Evolutionary conservation across 2,329 filamentous ascomycete genomes (phyloP), one percentile per base, ranked within the genome.

Genomic region (Colletotrichum neosansevieriae): DNA sequence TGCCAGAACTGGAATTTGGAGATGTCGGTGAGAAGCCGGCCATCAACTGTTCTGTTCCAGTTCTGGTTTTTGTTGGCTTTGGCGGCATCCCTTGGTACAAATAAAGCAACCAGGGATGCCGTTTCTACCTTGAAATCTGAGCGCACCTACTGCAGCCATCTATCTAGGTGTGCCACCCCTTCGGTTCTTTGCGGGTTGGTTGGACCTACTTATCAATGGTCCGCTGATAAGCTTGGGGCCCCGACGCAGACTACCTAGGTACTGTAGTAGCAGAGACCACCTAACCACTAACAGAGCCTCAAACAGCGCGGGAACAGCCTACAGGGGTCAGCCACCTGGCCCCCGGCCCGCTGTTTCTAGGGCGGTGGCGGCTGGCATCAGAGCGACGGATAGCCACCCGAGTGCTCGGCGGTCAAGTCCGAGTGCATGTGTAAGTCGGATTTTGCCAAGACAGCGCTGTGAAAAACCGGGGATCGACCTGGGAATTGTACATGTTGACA

Each of bases 151-250:
- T 11, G 29, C 15, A 51, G 13, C 15, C 21, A 11, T 29, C 29
- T 29, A 11, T 29, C 29, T 29, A 24, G 21, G 21, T 34, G 13
- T 9, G 12, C 21, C 45, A 50, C 49, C 15, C 47, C 49, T 45
- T 47, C 57, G 62, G 56, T 61, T 60, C 42, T 45, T 50, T 63
- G 32, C 60, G 40, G 51, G 19, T 36, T 63, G 51, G 19, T 36
- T 63, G 61, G 34, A 24, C 29, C 24, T 29, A 34, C 61, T 58
- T 66, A 66, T 62, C 57, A 17, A 49, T 24, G 42, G 34, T 29
- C 40, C 63, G 58, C 50, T 50, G 63, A 66, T 66, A 66, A 62
- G 63, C 51, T n/a, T 49, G 40, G 57, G 57, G 38, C 57, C 63
- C 29, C 47, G 6, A 36, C 13, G 50, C 50, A 36, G 21, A 47